Percentiles rank a stretch among this genome's conserved stretches.
Conservation (phyloP, 805 yeast genomes). For the Wickerhamomyces subpelliculosus region DNA sequence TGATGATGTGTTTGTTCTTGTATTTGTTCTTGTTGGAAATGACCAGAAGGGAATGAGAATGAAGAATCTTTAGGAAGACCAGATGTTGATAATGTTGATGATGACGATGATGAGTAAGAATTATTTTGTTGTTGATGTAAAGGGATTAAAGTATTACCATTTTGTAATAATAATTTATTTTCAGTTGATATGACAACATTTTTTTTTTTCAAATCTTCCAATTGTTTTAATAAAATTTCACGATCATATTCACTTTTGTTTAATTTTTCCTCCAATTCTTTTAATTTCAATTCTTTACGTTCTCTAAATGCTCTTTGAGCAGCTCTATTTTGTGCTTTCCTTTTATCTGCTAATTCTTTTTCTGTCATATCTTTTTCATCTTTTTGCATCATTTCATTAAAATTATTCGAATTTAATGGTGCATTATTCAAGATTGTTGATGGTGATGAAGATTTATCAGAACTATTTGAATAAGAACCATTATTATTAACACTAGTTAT, state of each 20-base stretch:
- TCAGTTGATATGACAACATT: conserved; percentile 55
- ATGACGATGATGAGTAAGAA: conserved; percentile 10
- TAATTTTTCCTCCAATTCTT: conserved; percentile 58
- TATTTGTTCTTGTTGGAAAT: conserved; percentile 8
- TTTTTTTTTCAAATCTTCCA: conserved; percentile 45
- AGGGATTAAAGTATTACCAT: background rate
- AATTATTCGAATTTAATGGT: conserved; percentile 7
- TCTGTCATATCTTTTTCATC: conserved; percentile 10
- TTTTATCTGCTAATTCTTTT: conserved; percentile 42
- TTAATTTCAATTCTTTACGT: conserved; percentile 65
- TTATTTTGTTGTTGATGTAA: conserved; percentile 3
- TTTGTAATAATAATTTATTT: conserved; percentile 46
- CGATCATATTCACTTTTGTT: conserved; percentile 50
- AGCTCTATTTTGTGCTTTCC: conserved; percentile 77
- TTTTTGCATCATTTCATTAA: conserved; percentile 2
- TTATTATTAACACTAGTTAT: background rate
- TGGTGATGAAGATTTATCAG: conserved; percentile 18
- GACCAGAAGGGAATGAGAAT: conserved; percentile 25
- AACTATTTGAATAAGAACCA: conserved; percentile 4
- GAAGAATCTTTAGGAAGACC: conserved; percentile 4
- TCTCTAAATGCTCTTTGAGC: conserved; percentile 86
- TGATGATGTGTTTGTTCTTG: conserved; percentile 6
- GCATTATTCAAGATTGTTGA: conserved; percentile 7
- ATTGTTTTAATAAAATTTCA: conserved; percentile 36
- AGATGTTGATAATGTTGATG: too few species aligned